A percentile compares a stretch with the other conserved stretches of the same genome.
These are phyloP conservation scores for Aspergillus ellipticus DNA, from an alignment of 495 filamentous ascomycete species.

Conservation along the genomic window DNA sequence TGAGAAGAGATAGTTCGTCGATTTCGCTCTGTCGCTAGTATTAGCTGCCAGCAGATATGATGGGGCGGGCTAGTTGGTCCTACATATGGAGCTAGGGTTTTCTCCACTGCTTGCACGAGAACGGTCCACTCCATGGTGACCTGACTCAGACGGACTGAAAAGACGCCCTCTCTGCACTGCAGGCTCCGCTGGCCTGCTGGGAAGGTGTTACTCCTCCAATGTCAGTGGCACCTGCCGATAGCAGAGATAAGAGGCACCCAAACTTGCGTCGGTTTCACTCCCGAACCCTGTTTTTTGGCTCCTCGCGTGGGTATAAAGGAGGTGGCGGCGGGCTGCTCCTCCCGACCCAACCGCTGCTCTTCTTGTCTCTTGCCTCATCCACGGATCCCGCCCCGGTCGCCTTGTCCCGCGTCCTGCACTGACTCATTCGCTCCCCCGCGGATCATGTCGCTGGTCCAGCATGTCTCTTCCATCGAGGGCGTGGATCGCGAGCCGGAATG, in stretches of 20 bases:
- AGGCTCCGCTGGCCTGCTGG: no score
- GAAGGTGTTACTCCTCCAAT: neutral
- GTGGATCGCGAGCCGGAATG: constrained; percentile 34
- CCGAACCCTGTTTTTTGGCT: neutral
- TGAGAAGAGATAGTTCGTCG: neutral
- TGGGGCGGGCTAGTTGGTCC: neutral
- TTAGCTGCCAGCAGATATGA: neutral
- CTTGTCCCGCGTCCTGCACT: neutral
- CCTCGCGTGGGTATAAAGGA: neutral
- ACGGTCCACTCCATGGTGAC: constrained; percentile 4
- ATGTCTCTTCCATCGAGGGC: constrained; percentile 38
- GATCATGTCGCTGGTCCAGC: constrained; percentile 43
- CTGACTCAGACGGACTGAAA: neutral
- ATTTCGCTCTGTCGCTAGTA: neutral
- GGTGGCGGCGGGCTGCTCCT: constrained; percentile 1
- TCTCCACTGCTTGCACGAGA: neutral
- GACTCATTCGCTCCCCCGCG: neutral
- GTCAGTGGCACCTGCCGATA: neutral
- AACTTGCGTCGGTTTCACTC: neutral
- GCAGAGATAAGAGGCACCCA: neutral
- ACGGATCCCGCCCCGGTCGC: neutral
- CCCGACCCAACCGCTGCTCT: no score
- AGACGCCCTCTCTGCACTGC: no score
- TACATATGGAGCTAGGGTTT: neutral
- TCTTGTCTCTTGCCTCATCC: neutral